phyloP scores from a whole-genome alignment of 2,329 filamentous ascomycete species.

The Ascosphaera apis region DNA sequence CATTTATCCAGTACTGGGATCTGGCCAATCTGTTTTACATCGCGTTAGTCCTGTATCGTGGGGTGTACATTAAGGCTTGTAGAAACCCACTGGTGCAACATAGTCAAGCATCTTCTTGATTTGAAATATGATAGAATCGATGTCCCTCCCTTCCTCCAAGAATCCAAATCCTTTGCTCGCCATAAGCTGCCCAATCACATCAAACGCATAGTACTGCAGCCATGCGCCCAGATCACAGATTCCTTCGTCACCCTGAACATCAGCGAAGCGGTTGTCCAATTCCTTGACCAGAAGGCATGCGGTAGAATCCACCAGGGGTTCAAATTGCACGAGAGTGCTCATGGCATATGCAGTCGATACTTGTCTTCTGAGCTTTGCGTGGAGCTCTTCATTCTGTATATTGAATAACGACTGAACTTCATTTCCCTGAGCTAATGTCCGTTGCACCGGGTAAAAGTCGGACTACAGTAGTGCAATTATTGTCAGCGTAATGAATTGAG shows the following conservation, averaged over 20 bases:
- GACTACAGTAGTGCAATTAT: too few relatives aligned
- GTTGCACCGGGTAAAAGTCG: slow-evolving; percentile 60
- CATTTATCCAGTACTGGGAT: slow-evolving; percentile 48
- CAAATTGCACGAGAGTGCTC: slow-evolving; percentile 54
- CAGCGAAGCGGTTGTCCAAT: slow-evolving; percentile 32
- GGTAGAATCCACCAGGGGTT: slow-evolving; percentile 57
- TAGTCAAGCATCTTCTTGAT: slow-evolving; percentile 44
- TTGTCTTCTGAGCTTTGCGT: slow-evolving; percentile 49
- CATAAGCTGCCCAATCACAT: slow-evolving; percentile 57
- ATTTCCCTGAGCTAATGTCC: slow-evolving; percentile 45
- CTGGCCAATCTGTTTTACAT: slow-evolving; percentile 44
- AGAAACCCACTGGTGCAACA: slow-evolving; percentile 40
- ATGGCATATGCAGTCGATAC: slow-evolving; percentile 60
- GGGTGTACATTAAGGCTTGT: background rate
- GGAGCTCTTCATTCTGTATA: slow-evolving; percentile 45
- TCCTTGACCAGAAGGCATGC: slow-evolving; percentile 45
- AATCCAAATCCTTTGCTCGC: slow-evolving; percentile 57
- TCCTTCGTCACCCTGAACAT: slow-evolving; percentile 4
- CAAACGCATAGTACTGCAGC: slow-evolving; percentile 64
- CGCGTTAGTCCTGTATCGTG: too few relatives aligned
- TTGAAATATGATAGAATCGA: slow-evolving; percentile 49
- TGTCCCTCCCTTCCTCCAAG: slow-evolving; percentile 48
- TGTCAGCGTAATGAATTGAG: background rate
- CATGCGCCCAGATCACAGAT: slow-evolving; percentile 21
- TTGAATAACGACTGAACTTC: slow-evolving; percentile 52